Evolutionary conservation across 1,284 basidiomycete species (phyloP), one percentile per base, ranked within the genome.

Genomic region (Retiboletus fuscus): DNA sequence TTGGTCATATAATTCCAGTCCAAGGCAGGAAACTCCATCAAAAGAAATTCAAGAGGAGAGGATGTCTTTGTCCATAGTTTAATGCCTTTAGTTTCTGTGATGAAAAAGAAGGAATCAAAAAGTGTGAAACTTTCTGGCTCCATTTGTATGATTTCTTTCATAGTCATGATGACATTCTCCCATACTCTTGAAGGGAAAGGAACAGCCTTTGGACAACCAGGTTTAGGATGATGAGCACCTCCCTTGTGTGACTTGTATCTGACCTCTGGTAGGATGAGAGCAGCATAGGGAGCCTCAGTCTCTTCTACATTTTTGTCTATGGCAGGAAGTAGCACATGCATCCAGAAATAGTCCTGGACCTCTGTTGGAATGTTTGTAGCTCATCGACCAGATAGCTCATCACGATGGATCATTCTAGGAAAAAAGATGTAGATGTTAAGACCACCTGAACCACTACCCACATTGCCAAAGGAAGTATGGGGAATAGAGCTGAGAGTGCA

Each of bases 101-200:
- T 65, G n/a, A 76, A 76, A 28, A 76, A 76, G 24, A 76, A 76
- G 4, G 68, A 76, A 11, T 64, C 75, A 66, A 43, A 61, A n/a
- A 39, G 39, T 41, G 58, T 18, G 15, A 60, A 60, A 10, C 34
- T 24, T 41, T 60, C 58, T 7, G 34, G 24, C 12, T 60, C 58
- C 15, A 5, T 28, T 5, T 61, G 60, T 13, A 61, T 46, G 26
- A 57, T 44, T 28, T 57, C 20, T n/a, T 55, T 13, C 13, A 66
- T 65, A 12, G 51, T 55, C 5, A 5, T 8, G 12, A 26, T 65
- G 26, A 64, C 3, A 26, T 60, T 18, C 24, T 34, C 4, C 15
- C 15, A 30, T 28, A 18, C 15, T 3, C 3, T 30, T 1, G 53
- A 6, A 18, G 13, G 10, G 11, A 57, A 57, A 10, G 63, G 66